These are phyloP conservation scores for Phyllosticta citrichinensis DNA, from an alignment of 2,329 filamentous ascomycete genomes.

Conservation along the genomic window DNA sequence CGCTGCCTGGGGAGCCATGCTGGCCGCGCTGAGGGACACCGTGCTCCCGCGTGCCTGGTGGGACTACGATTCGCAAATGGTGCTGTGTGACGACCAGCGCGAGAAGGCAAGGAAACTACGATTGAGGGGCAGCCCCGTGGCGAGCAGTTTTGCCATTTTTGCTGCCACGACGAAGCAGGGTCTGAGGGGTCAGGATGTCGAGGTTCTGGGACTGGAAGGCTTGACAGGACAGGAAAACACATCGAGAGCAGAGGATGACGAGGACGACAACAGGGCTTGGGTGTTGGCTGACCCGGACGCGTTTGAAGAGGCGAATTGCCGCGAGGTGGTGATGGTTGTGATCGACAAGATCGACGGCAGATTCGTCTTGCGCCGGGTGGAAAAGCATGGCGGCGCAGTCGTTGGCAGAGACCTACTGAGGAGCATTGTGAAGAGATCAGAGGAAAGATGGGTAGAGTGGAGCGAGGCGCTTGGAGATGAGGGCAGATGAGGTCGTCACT, in stretches of 20 bases:
- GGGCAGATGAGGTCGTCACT: not conserved
- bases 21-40: slow-evolving; percentile 72
- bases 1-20: slow-evolving; percentile 73
- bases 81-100: slow-evolving; percentile 61
- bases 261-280: slow-evolving; percentile 41
- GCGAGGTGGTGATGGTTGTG: slow-evolving; percentile 73
- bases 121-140: slow-evolving; percentile 59
- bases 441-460: slow-evolving; percentile 55
- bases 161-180: slow-evolving; percentile 24
- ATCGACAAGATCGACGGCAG: slow-evolving; percentile 51
- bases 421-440: slow-evolving; percentile 49
- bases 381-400: slow-evolving; percentile 71
- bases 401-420: slow-evolving; percentile 55
- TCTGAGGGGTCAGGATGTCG: slow-evolving; percentile 19
- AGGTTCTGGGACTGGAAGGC: slow-evolving; percentile 29
- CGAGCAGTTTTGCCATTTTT: slow-evolving; percentile 73
- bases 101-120: slow-evolving; percentile 46
- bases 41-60: slow-evolving; percentile 69
- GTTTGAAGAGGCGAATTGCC: slow-evolving; percentile 77
- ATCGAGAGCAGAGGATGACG: slow-evolving; percentile 13
- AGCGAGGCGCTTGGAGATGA: slow-evolving; percentile 18
- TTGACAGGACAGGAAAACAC: slow-evolving; percentile 23
- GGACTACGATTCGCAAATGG: slow-evolving; percentile 69
- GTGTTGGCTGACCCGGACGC: slow-evolving; percentile 79
- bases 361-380: slow-evolving; percentile 65